Evolutionary conservation across 108 stramenopile species (phyloP).

Genomic region (Parietichytrium sp.): DNA sequence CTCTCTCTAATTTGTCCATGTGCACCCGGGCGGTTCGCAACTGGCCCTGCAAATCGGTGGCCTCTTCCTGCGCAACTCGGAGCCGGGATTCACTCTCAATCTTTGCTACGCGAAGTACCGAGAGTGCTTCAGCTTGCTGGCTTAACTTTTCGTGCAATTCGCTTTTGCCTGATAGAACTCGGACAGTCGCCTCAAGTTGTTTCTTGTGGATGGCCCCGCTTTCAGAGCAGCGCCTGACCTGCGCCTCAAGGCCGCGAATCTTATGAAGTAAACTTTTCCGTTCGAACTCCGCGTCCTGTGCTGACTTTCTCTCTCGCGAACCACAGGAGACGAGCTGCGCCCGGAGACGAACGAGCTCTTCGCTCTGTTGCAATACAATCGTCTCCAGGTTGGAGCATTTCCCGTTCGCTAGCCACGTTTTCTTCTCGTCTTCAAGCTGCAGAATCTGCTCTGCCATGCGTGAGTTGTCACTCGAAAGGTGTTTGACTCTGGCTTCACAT

Average conservation of each 20-base stretch:
- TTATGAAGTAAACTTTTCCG: neutral
- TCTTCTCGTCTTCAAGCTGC: no score
- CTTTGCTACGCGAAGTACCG: neutral
- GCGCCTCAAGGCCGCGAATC: neutral
- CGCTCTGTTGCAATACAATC: constrained; percentile 21
- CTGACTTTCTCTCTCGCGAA: neutral
- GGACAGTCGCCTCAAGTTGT: constrained; percentile 3
- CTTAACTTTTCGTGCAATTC: neutral
- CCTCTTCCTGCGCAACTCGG: neutral
- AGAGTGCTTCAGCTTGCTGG: neutral
- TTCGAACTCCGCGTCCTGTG: neutral
- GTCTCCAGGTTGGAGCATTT: neutral
- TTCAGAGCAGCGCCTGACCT: neutral
- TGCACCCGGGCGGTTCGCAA: neutral
- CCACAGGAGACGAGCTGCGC: neutral
- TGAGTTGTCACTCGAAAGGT: no score
- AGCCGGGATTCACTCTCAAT: neutral
- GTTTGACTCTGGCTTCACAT: no score
- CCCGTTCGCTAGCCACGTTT: no score
- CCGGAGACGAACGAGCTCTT: neutral
- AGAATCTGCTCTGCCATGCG: no score
- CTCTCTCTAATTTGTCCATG: neutral
- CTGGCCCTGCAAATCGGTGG: neutral
- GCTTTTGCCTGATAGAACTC: constrained; percentile 10
- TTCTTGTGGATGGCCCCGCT: neutral